Evolutionary conservation across 2,329 filamentous ascomycete genomes (phyloP).

Genomic region (Leptographium wingfieldii): DNA sequence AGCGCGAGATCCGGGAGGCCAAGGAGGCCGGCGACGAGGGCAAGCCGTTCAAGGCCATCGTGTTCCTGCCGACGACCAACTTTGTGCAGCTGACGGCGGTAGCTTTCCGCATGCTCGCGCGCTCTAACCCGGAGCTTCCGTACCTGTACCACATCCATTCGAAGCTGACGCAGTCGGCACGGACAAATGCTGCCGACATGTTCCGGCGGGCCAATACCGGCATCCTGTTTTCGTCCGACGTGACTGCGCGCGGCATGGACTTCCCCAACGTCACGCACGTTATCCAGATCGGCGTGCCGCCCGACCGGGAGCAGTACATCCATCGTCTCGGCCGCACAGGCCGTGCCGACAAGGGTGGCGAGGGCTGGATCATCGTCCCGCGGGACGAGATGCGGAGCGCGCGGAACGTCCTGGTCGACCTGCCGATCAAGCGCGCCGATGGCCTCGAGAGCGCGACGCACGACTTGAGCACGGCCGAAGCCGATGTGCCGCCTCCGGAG

Average conservation of each 20-base stretch:
- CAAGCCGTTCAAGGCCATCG: conserved; percentile 83
- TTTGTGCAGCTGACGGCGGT: conserved; percentile 53
- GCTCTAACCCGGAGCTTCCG: conserved; percentile 26
- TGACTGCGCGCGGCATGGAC: conserved; percentile 72
- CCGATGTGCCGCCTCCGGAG: conserved; percentile 26
- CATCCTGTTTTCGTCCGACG: conserved; percentile 65
- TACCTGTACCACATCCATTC: conserved; percentile 58
- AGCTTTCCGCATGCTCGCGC: conserved; percentile 39
- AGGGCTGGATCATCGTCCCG: conserved; percentile 56
- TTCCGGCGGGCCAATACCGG: conserved; percentile 56
- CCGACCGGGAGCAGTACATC: conserved; percentile 44
- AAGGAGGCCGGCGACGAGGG: conserved; percentile 24
- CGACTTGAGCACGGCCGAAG: conserved; percentile 36
- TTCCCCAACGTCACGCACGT: conserved; percentile 44
- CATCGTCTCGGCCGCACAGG: conserved; percentile 57
- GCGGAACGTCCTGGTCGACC: conserved; percentile 37
- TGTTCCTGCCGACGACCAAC: conserved; percentile 75
- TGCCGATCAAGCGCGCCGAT: conserved; percentile 47
- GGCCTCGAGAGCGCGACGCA: conserved; percentile 38
- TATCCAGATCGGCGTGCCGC: conserved; percentile 43
- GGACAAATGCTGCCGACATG: conserved; percentile 55
- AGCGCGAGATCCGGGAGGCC: conserved; percentile 38
- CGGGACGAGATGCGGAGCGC: conserved; percentile 37
- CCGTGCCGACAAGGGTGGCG: conserved; percentile 59
- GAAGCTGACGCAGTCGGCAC: conserved; percentile 54